Base-by-base conservation (phyloP, 225 moss, liverwort and hornwort genomes). In the Physcomitrellopsis africana region DNA sequence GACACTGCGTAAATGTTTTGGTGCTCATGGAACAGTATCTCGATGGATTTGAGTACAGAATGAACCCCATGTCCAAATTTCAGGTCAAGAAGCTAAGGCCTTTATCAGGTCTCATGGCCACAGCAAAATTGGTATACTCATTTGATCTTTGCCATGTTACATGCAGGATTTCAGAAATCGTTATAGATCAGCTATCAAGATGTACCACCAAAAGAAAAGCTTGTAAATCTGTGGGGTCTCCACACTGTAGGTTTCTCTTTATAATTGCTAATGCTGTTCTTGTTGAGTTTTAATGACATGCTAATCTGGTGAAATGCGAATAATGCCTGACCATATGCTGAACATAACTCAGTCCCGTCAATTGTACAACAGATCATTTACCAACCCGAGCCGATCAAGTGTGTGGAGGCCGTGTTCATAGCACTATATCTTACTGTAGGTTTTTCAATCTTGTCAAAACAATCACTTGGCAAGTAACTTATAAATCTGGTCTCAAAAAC, bases 321-420 rank as follows among this genome's bases (percentile, higher is more conserved):
- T 2, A 22, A 26, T 63, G 29, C 44, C 29, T 51, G 19, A 44
- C 12, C 11, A 59, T 51, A 32, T 8, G n/a, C 11, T 64, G 41
- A 70, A 55, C 14, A 2, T 48, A 51, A 73, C 13, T 44, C 22
- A 17, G 49, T 63, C 27, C 54, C n/a, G 65, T 12, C 7, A 29
- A 42, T 51, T 77, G 27, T 13, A 5, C 1, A 13, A 24, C 82
- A 95, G 92, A 92, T 92, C 65, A 79, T 91, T 55, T 84, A 89
- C 73, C 82, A 86, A 67, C 94, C 89, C 11, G 88, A 95, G 70
- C 91, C 89, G 9, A 91, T 95, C 79, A 95, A 91, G 77, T 95
- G 94, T 71, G 85, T 95, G 49, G 94, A 95, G 70, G 91, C 91
- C 2, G 91, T 95, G 9, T 95, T 92, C 71, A 76, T 92, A 68